Evolutionary conservation across 805 yeast species (phyloP).

Genomic region (Ogataea thermomethanolica): DNA sequence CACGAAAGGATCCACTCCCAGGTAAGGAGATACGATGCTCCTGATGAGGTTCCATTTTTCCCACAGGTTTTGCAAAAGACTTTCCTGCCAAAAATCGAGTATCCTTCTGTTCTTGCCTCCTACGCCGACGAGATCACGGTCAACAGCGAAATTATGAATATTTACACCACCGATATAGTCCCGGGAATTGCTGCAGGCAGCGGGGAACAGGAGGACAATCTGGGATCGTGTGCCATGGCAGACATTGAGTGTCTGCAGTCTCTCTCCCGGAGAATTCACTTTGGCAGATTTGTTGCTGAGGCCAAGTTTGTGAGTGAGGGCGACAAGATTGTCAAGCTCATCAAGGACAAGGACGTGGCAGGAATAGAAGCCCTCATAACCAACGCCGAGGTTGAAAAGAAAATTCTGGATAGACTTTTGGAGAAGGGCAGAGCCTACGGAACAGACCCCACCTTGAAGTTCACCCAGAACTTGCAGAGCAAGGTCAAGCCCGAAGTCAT

Average conservation of each 20-base stretch:
- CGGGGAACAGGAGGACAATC: constrained; percentile 79
- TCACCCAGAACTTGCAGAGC: constrained; percentile 62
- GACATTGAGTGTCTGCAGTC: constrained; percentile 90
- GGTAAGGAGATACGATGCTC: constrained; percentile 86
- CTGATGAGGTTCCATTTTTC: constrained; percentile 90
- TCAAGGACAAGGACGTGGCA: constrained; percentile 56
- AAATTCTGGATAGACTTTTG: constrained; percentile 72
- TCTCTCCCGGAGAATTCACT: constrained; percentile 87
- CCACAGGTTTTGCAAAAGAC: constrained; percentile 58
- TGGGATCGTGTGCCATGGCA: constrained; percentile 79
- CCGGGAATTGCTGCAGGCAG: constrained; percentile 63
- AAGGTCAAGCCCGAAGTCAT: constrained; percentile 80
- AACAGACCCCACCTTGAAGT: constrained; percentile 75
- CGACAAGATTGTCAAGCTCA: constrained; percentile 60
- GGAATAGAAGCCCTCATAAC: constrained; percentile 84
- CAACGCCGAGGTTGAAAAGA: constrained; percentile 80
- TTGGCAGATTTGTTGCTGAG: constrained; percentile 97
- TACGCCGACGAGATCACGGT: constrained; percentile 74
- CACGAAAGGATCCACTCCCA: constrained; percentile 75
- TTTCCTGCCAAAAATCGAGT: constrained; percentile 76
- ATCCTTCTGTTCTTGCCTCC: constrained; percentile 75
- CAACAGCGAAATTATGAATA: constrained; percentile 61
- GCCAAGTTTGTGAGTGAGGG: constrained; percentile 76
- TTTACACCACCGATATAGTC: constrained; percentile 70
- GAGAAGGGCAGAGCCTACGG: constrained; percentile 86